phyloP scores from a whole-genome alignment of 129 eudicot species.

The Arctium lappa region DNA sequence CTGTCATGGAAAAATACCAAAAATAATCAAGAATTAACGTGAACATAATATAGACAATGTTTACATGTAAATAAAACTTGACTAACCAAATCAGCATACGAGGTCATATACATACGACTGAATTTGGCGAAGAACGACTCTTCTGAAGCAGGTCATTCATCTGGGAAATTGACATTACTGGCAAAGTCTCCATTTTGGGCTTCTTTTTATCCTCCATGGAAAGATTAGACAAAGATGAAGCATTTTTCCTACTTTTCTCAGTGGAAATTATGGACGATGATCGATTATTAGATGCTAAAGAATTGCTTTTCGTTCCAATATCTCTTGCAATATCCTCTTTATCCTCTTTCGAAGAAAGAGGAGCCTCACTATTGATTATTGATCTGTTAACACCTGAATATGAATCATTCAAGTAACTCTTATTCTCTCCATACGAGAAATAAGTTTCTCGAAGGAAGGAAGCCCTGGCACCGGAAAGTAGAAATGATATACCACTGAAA shows the following conservation, averaged over 20 bases:
- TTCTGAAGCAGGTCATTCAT: slow-evolving; percentile 50
- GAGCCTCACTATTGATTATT: neutral
- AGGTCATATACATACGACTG: slow-evolving; percentile 44
- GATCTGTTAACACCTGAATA: slow-evolving; percentile 4
- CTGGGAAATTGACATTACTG: slow-evolving; percentile 46
- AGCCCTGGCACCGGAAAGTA: slow-evolving; percentile 28
- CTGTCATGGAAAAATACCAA: slow-evolving; percentile 21
- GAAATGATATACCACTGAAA: slow-evolving; percentile 25
- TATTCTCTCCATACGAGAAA: neutral
- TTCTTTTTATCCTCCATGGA: slow-evolving; percentile 14
- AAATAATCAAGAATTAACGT: neutral
- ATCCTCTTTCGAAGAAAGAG: neutral
- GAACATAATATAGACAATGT: slow-evolving; percentile 3
- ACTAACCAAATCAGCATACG: slow-evolving; percentile 19
- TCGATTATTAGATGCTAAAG: neutral
- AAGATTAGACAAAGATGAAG: neutral
- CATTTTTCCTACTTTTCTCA: neutral
- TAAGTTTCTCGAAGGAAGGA: slow-evolving; percentile 26
- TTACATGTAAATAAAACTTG: slow-evolving; percentile 9
- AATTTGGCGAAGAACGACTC: slow-evolving; percentile 28
- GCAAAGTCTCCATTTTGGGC: slow-evolving; percentile 9
- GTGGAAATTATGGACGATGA: neutral
- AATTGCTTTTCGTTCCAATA: neutral
- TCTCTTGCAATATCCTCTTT: neutral
- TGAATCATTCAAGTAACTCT: neutral